phyloP scores from a whole-genome alignment of 139 green algal species.

The Edaphochlamys debaryana region DNA sequence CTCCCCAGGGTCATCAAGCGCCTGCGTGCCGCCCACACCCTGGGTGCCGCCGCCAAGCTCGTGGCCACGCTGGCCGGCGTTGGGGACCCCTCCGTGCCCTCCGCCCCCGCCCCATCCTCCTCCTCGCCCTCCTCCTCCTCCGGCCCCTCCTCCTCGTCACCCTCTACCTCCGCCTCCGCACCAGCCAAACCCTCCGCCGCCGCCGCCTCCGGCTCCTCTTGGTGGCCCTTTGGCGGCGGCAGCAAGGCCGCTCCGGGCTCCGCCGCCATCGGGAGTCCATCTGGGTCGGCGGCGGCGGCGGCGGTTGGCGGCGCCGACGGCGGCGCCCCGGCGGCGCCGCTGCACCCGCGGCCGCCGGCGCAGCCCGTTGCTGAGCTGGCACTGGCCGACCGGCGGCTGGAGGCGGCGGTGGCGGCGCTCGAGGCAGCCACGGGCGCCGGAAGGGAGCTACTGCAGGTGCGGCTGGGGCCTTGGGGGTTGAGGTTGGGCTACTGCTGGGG shows the following conservation, averaged over 20 bases:
- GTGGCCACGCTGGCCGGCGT: slow-evolving; percentile 31
- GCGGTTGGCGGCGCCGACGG: neutral
- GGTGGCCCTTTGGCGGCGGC: slow-evolving; percentile 25
- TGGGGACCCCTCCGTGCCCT: neutral
- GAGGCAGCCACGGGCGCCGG: neutral
- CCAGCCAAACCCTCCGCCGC: neutral
- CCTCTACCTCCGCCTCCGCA: neutral
- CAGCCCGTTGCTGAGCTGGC: slow-evolving; percentile 16
- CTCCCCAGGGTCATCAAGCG: slow-evolving; percentile 24
- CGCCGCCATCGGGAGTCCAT: too few species aligned
- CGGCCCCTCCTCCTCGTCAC: neutral
- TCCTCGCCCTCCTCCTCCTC: neutral
- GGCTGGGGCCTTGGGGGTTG: too few species aligned
- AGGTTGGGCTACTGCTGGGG: too few species aligned
- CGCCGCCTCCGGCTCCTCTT: neutral
- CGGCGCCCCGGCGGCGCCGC: neutral
- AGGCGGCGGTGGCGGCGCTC: slow-evolving; percentile 9
- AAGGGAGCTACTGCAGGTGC: slow-evolving; percentile 14
- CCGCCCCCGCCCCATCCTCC: neutral
- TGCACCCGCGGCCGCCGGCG: neutral
- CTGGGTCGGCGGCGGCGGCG: neutral
- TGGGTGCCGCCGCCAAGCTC: slow-evolving; percentile 26
- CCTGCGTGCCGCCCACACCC: slow-evolving; percentile 9
- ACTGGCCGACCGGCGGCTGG: slow-evolving; percentile 8
- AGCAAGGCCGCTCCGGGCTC: neutral